A percentile compares a stretch with the other conserved stretches of the same genome.
Conservation (phyloP, 352 stramenopile species). For the Globisporangium cylindrosporum region DNA sequence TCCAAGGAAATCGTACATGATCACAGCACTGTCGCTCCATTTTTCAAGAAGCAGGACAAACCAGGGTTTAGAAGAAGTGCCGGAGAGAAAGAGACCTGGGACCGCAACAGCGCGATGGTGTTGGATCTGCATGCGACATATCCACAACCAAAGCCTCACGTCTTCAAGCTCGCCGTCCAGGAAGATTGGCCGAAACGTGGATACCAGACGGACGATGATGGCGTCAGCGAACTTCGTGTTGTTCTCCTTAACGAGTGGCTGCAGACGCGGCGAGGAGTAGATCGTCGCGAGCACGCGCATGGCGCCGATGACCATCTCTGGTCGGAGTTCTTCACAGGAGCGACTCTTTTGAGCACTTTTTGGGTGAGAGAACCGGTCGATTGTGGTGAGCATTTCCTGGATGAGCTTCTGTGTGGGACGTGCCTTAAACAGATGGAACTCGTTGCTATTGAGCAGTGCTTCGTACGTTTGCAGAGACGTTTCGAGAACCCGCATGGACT, state of each 20-base stretch:
- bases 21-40: conserved; percentile 7
- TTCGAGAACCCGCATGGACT: conserved; percentile 33
- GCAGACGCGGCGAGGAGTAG: conserved; percentile 16
- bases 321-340: neutral
- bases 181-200: conserved; percentile 4
- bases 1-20: conserved; percentile 19
- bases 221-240: neutral
- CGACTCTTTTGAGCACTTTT: neutral
- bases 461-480: conserved; percentile 29
- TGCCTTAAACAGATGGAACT: conserved; percentile 27
- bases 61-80: conserved; percentile 8
- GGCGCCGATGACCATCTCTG: conserved; percentile 14
- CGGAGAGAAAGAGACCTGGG: conserved; percentile 14
- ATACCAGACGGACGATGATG: conserved; percentile 11
- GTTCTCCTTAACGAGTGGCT: conserved; percentile 12
- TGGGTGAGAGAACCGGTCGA: conserved; percentile 16
- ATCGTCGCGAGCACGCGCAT: conserved; percentile 16
- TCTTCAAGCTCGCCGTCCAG: neutral
- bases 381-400: conserved; percentile 20
- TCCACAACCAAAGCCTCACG: conserved; percentile 15
- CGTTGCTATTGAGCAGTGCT: conserved; percentile 27
- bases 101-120: neutral
- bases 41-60: conserved; percentile 13
- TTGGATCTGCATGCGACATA: conserved; percentile 16
- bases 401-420: conserved; percentile 13